Percentiles rank a stretch among this genome's conserved stretches.
Evolutionary conservation across 1,284 basidiomycete genomes (phyloP).

Genomic region (Paramarasmius palmivorus): DNA sequence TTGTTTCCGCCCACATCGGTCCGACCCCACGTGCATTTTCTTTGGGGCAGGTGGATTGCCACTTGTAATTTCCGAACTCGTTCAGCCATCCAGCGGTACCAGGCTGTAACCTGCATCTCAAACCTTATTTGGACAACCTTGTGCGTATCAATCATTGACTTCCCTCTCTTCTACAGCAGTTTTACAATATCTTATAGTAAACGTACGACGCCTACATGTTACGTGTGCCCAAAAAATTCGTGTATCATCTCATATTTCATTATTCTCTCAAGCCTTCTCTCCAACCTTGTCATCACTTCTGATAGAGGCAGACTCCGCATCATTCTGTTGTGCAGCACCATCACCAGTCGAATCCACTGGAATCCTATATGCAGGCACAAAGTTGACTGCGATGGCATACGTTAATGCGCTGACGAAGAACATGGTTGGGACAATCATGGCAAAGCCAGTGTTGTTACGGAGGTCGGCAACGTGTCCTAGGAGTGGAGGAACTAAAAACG

Average conservation of each 20-base stretch:
- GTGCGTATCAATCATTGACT: too few relatives aligned
- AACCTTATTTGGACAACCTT: too few relatives aligned
- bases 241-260: background rate
- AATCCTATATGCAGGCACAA: slow-evolving; percentile 28
- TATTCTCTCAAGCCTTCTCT: background rate
- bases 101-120: too few relatives aligned
- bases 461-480: slow-evolving; percentile 30
- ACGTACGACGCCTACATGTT: too few relatives aligned
- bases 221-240: too few relatives aligned
- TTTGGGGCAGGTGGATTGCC: too few relatives aligned
- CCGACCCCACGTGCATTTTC: background rate
- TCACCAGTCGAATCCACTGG: slow-evolving; percentile 27
- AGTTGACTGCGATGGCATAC: slow-evolving; percentile 32
- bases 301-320: background rate
- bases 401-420: slow-evolving; percentile 30
- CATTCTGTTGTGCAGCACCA: background rate
- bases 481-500: slow-evolving; percentile 28
- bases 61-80: too few relatives aligned
- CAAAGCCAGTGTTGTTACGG: slow-evolving; percentile 32
- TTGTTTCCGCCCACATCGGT: background rate
- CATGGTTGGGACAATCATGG: slow-evolving; percentile 31
- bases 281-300: background rate
- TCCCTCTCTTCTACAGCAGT: too few relatives aligned
- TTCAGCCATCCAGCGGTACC: too few relatives aligned
- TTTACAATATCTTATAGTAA: too few relatives aligned